phyloP scores from a whole-genome alignment of 2,329 filamentous ascomycete genomes.

The Cladosporium colombiae region DNA sequence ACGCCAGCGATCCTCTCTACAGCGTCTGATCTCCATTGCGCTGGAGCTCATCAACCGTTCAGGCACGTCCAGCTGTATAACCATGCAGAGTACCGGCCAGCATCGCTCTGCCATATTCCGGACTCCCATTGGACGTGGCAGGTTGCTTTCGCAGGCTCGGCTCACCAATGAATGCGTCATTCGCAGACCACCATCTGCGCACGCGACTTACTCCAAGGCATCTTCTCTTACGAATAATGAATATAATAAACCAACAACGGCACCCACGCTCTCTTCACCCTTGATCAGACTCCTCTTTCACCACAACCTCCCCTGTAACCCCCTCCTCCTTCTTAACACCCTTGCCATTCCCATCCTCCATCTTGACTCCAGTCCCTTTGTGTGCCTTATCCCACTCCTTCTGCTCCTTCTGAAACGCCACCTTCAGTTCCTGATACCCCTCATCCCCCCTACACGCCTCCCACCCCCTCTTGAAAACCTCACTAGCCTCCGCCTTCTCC shows the following conservation, averaged over 20 bases:
- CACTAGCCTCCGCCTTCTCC: conserved; percentile 54
- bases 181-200: not conserved
- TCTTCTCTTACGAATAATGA: not conserved
- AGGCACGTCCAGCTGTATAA: not conserved
- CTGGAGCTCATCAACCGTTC: not conserved
- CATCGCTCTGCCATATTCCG: not conserved
- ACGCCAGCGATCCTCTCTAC: not conserved
- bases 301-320: not conserved
- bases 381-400: conserved; percentile 40
- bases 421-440: conserved; percentile 49
- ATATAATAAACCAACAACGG: not conserved
- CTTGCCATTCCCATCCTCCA: not conserved
- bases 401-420: conserved; percentile 51
- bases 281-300: conserved; percentile 9
- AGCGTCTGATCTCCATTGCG: not conserved
- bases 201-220: not conserved
- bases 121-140: not conserved
- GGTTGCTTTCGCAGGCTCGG: not conserved
- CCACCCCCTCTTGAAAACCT: conserved; percentile 54
- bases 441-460: conserved; percentile 48
- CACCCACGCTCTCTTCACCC: conserved; percentile 1
- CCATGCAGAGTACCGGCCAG: not conserved
- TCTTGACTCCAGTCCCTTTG: not conserved
- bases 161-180: not conserved
- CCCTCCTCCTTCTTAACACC: not conserved